Evolutionary conservation across 2,329 filamentous ascomycete species (phyloP), one percentile per base, ranked within the genome.

Genomic region (Aureobasidium sp.): DNA sequence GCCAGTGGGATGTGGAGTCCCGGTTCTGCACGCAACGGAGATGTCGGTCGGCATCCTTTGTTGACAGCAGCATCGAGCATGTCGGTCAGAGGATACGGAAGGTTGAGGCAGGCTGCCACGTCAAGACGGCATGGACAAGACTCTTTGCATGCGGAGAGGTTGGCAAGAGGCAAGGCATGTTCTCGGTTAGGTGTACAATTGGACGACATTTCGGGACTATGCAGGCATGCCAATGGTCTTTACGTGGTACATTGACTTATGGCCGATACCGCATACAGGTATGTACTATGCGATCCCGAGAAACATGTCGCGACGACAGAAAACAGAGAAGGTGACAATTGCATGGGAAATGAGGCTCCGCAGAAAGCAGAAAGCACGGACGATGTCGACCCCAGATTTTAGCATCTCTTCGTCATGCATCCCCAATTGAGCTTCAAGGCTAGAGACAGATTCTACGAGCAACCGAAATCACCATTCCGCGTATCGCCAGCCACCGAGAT

Each of bases 351-450:
- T 45, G 53, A 45, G 53, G 53, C 53, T 57, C 53, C 8, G 53
- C 53, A 17, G 24, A 35, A 4, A 45, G 29, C 11, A 17, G 19
- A 40, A 60, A 50, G 57, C 57, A 60, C 44, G 9, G 45, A 50
- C 57, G 24, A 27, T 4, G 31, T 24, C 35, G 27, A 50, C 57
- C 57, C 57, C 57, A 42, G 57, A 50, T 59, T 48, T 39, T 29
- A 19, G 53, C 40, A 45, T 35, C 45, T 50, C 33, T 37, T 60
- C 57, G 57, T 60, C 57, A 60, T 60, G 44, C 31, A 54, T 54
- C 29, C 29, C 14, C 6, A n/a, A 14, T 11, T 27, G 50, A 59
- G 31, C 42, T 35, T 7, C 53, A 45, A 37, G 9, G 8, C 12
- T 5, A 3, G 3, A 15, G 17, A 33, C 31, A 15, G 31, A 33